Evolutionary conservation across 2,329 filamentous ascomycete species (phyloP).

Genomic region (Aspergillus novofumigatus): DNA sequence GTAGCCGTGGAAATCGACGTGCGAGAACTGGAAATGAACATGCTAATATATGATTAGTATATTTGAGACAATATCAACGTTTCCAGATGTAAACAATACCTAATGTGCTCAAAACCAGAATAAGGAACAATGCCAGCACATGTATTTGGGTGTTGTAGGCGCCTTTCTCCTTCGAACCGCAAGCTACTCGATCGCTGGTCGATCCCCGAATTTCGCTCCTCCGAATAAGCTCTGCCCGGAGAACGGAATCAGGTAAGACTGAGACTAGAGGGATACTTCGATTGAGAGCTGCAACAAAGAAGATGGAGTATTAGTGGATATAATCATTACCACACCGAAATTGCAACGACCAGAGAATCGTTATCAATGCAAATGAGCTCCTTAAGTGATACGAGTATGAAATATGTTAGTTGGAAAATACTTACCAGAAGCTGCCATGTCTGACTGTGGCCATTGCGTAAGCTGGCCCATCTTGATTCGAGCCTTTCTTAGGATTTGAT

Average conservation of each 20-base stretch:
- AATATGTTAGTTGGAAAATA: not conserved
- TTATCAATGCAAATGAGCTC: not conserved
- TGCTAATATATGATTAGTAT: constrained; percentile 33
- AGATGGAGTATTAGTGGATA: not conserved
- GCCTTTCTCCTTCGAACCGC: constrained; percentile 33
- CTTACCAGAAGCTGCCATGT: constrained; percentile 8
- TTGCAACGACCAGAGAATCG: not conserved
- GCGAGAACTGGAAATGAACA: constrained; percentile 61
- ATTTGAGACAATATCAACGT: not conserved
- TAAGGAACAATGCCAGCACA: constrained; percentile 64
- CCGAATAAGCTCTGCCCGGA: constrained; percentile 31
- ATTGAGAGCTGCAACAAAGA: constrained; percentile 15
- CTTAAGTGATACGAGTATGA: not conserved
- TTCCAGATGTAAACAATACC: constrained; percentile 23
- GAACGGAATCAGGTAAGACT: constrained; percentile 29
- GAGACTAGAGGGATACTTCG: constrained; percentile 20
- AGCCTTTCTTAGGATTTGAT: not conserved
- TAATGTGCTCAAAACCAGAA: constrained; percentile 51
- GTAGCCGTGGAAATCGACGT: constrained; percentile 56
- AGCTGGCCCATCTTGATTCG: constrained; percentile 5
- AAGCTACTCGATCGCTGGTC: constrained; percentile 23
- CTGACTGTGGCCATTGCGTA: constrained; percentile 1
- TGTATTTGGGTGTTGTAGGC: constrained; percentile 64
- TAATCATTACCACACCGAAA: not conserved
- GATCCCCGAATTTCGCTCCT: constrained; percentile 18